Conservation (phyloP, 2,329 filamentous ascomycete genomes). For the Microdochium nivale region DNA sequence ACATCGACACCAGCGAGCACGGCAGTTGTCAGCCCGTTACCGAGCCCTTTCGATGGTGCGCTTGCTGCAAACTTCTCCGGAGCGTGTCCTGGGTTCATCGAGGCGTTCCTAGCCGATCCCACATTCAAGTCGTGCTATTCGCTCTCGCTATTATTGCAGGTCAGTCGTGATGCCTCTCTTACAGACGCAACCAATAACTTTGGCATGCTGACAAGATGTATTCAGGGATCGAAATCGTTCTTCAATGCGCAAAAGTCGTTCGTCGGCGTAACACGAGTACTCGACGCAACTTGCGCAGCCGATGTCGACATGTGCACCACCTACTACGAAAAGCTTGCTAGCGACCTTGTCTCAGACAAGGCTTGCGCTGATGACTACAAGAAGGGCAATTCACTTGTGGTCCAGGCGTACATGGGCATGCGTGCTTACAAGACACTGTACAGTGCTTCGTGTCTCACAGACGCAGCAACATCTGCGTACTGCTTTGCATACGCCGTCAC, state of each 20-base stretch:
- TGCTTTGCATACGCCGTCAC: conserved; percentile 79
- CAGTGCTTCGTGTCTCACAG: conserved; percentile 69
- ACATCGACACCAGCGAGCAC: conserved; percentile 13
- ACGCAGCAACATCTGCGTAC: conserved; percentile 58
- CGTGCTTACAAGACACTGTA: conserved; percentile 71
- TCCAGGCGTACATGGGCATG: conserved; percentile 68
- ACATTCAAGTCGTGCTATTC: conserved; percentile 71
- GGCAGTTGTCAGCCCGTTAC: conserved; percentile 35
- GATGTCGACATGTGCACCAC: conserved; percentile 56
- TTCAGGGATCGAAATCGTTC: conserved; percentile 66
- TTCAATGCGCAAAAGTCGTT: conserved; percentile 70
- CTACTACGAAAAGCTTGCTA: conserved; percentile 57
- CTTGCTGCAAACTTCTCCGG: conserved; percentile 54
- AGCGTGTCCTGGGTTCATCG: conserved; percentile 60
- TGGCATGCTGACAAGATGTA: conserved; percentile 26
- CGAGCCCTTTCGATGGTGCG: conserved; percentile 58
- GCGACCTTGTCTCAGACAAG: conserved; percentile 48
- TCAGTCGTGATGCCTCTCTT: conserved; percentile 34
- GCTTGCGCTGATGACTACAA: conserved; percentile 68
- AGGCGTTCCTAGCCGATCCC: conserved; percentile 52
- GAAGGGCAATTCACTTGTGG: conserved; percentile 58
- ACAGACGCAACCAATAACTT: conserved; percentile 1
- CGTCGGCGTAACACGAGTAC: conserved; percentile 62
- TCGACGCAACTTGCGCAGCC: conserved; percentile 70
- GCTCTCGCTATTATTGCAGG: conserved; percentile 70